Base-by-base conservation (phyloP, 306 rosid species). In the Gynostemma pentaphyllum region DNA sequence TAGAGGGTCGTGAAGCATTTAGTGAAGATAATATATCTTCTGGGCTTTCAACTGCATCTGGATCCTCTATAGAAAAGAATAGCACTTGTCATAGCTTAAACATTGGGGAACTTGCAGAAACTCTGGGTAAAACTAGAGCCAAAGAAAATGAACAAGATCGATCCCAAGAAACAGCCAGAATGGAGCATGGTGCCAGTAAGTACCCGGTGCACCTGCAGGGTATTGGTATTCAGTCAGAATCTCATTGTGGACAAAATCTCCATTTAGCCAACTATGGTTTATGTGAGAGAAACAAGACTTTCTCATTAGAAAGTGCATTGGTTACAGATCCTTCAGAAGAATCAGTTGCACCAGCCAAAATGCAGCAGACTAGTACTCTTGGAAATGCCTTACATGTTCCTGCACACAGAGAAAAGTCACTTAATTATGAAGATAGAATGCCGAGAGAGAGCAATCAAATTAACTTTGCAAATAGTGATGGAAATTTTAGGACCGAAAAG, bases 21-120 rank as follows among this genome's bases (percentile, higher is more conserved):
- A 77, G 87, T 68, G 81, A 75, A 46, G 87, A 77, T 60, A 75
- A 77, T 77, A 72, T 51, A 45, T 70, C 80, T 41, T 75, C 83
- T 59, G 78, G 79, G 80, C 77, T 69, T 60, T 79, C 82, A 62
- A 72, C 64, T 45, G 72, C 61, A 71, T 63, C 82, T 62, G 60
- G 36, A 64, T 63, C 70, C 45, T 62, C 30, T 32, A 56, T 62
- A 45, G 77, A 40, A 57, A 78, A 68, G 64, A 82, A 75, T 45
- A 70, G 44, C 44, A 48, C 54, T 54, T 51, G 34, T 22, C 62
- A 68, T 62, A 80, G 63, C 78, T 74, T 71, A 41, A 67, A 79
- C 72, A 62, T 45, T 47, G 62, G 23, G 56, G 80, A 71, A 57
- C 69, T 27, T 34, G 76, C 63, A 64, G 72, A 66, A 69, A 56